Base-by-base conservation (phyloP, 2,329 filamentous ascomycete genomes). In the Periconia digitata region DNA sequence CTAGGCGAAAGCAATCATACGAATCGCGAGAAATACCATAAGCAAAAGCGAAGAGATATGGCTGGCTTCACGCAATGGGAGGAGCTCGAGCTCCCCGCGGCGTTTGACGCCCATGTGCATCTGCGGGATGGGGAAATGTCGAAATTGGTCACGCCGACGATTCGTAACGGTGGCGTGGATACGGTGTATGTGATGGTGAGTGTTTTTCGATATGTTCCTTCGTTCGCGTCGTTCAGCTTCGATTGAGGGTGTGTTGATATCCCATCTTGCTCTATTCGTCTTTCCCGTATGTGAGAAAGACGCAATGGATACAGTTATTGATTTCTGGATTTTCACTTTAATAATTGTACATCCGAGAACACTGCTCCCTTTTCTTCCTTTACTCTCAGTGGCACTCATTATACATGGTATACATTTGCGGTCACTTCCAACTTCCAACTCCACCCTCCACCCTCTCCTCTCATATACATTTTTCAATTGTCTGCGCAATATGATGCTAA, bases 131-230 rank as follows among this genome's bases (percentile, higher is more conserved):
- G 75, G 15, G 71, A 74, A 23, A 80, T 80, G 77, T 74, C 75
- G 52, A 72, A 77, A 62, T 64, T 76, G 1, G 77, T 81, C 44
- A 75, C 74, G 24, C 76, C 76, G 4, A 78, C 75, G 18, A 78
- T 80, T 56, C 72, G 77, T 42, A 56, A 70, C 51, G 79, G 78
- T 50, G 78, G 78, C 52, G 76, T 77, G 51, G 77, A 80, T 62
- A 78, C 75, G 24, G 78, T 81, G 32, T 80, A 74, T 66, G 77
- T 81, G 24, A 80, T 80, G 76, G 75, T 77, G 67, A 60, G 72
- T 49, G 13, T 32, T 18, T 16, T 29, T 38, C 24, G 29, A 37
- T 35, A 24, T 29, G 41, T 43, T 13, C 10, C 17, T 40, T 18
- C n/a, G 23, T 36, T 36, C 21, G 13, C 2, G 10, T 32, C 13